Percentiles rank a stretch among this genome's conserved stretches.
phyloP scores from a whole-genome alignment of 345 rosid species.

The Anastatica hierochuntica region DNA sequence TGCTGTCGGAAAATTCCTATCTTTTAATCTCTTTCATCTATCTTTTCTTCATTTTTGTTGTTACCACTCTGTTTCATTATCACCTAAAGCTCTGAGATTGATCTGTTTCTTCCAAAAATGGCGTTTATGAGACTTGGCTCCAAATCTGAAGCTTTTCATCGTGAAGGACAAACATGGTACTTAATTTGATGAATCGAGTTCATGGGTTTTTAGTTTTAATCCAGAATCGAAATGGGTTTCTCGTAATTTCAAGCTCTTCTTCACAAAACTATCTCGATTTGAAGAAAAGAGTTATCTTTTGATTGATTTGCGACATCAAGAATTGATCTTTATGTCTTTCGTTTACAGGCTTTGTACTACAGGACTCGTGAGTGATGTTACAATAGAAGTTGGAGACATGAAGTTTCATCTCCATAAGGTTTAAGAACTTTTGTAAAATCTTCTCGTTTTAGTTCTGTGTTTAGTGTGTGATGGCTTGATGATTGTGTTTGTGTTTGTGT shows the following conservation, averaged over 20 bases:
- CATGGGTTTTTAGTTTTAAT: background rate
- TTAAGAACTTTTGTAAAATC: background rate
- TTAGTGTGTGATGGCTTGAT: background rate
- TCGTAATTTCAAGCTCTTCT: background rate
- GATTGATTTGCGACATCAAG: background rate
- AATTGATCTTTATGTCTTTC: background rate
- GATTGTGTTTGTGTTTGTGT: background rate
- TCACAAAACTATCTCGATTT: background rate
- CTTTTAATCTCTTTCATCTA: background rate
- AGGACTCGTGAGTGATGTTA: slow-evolving; percentile 69
- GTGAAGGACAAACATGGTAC: slow-evolving; percentile 53
- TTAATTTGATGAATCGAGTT: background rate
- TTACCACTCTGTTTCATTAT: slow-evolving; percentile 3
- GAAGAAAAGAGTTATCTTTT: background rate
- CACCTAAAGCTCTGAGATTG: background rate
- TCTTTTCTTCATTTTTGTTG: background rate
- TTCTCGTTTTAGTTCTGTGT: background rate
- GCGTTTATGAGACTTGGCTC: slow-evolving; percentile 69
- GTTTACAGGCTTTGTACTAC: slow-evolving; percentile 48
- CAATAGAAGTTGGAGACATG: slow-evolving; percentile 48
- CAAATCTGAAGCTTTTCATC: slow-evolving; percentile 58
- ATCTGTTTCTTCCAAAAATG: slow-evolving; percentile 25
- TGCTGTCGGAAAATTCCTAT: background rate
- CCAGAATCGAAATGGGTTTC: background rate
- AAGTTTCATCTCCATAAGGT: slow-evolving; percentile 87